A percentile compares a stretch with the other conserved stretches of the same genome.
These are phyloP conservation scores for Pyrrhoderma lamaoense DNA, from an alignment of 1,284 basidiomycete species.

Conservation along the genomic window DNA sequence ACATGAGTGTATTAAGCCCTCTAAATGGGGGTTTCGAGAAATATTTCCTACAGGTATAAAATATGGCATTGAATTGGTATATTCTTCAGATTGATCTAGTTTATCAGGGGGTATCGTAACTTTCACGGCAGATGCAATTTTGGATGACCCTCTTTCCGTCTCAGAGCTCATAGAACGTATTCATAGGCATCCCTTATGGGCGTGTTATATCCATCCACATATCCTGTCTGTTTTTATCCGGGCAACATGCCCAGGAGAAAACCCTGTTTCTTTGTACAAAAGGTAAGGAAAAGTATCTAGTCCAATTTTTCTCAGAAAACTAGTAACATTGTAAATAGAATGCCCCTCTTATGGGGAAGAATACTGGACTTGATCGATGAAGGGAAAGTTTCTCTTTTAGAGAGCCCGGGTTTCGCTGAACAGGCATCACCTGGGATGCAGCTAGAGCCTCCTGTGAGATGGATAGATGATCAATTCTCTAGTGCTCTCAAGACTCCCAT, in stretches of 20 bases:
- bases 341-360: slow-evolving; percentile 31
- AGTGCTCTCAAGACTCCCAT: neutral
- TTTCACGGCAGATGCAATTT: slow-evolving; percentile 20
- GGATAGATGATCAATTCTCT: slow-evolving; percentile 9
- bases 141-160: slow-evolving; percentile 18
- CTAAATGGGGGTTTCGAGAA: slow-evolving; percentile 51
- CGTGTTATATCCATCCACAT: slow-evolving; percentile 17
- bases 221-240: slow-evolving; percentile 27
- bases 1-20: slow-evolving; percentile 39
- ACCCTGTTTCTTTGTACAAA: slow-evolving; percentile 27
- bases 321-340: neutral
- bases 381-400: slow-evolving; percentile 43
- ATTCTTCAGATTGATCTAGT: no score
- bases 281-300: slow-evolving; percentile 22
- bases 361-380: slow-evolving; percentile 43
- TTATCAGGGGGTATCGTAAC: slow-evolving; percentile 22
- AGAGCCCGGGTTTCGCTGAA: slow-evolving; percentile 31
- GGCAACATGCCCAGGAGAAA: slow-evolving; percentile 9
- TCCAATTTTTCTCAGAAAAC: neutral
- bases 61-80: no score
- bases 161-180: slow-evolving; percentile 18
- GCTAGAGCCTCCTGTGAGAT: slow-evolving; percentile 1
- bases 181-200: slow-evolving; percentile 10
- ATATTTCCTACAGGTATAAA: slow-evolving; percentile 50
- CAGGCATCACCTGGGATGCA: neutral